Percentiles rank a stretch among this genome's conserved stretches.
Conservation (phyloP, 1,139 yeast species). For the Debaryomyces sp. region DNA sequence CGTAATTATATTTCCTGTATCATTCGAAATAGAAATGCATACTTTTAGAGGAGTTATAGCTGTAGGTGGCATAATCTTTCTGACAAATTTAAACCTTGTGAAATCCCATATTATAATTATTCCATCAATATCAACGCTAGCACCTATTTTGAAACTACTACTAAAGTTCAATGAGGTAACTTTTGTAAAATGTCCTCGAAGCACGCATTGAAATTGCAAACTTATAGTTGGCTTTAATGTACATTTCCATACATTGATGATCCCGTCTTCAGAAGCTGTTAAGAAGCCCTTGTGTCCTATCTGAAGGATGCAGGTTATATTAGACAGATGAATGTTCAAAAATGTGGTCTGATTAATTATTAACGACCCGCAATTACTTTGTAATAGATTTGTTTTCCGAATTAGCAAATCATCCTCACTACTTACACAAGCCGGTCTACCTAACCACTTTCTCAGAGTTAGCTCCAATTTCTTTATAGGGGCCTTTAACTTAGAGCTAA, state of each 20-base stretch:
- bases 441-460: slow-evolving; percentile 48
- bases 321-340: slow-evolving; percentile 41
- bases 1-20: slow-evolving; percentile 55
- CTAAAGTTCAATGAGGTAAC: slow-evolving; percentile 48
- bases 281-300: slow-evolving; percentile 43
- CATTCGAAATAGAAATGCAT: slow-evolving; percentile 53
- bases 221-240: slow-evolving; percentile 24
- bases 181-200: slow-evolving; percentile 56
- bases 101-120: slow-evolving; percentile 61
- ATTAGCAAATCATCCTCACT: slow-evolving; percentile 44
- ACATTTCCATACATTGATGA: slow-evolving; percentile 58
- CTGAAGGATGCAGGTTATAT: slow-evolving; percentile 38
- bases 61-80: slow-evolving; percentile 33
- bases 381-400: slow-evolving; percentile 32
- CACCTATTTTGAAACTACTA: slow-evolving; percentile 52
- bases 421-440: slow-evolving; percentile 41
- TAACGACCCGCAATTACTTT: slow-evolving; percentile 36
- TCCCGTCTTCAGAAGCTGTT: slow-evolving; percentile 59
- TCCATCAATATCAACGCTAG: slow-evolving; percentile 56
- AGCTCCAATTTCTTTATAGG: slow-evolving; percentile 45
- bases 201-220: slow-evolving; percentile 46
- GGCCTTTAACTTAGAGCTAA: slow-evolving; percentile 37
- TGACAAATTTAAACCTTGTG: slow-evolving; percentile 49
- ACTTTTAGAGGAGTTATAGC: slow-evolving; percentile 16
- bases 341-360: slow-evolving; percentile 45